Base-by-base conservation (phyloP, 495 filamentous ascomycete genomes). In the Sabuloglossum arenarium region DNA sequence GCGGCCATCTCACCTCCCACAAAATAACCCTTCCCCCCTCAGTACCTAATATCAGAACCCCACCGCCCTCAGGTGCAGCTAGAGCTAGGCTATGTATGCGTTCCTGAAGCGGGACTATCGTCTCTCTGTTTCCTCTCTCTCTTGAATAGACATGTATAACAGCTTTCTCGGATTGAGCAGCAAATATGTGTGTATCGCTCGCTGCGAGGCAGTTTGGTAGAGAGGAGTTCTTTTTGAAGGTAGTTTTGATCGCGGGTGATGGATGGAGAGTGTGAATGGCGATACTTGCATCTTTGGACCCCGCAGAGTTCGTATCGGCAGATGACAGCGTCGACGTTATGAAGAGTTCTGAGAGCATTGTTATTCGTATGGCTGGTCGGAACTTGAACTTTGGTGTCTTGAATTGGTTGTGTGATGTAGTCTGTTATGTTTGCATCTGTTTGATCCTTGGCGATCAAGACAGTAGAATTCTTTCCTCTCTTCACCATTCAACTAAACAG, bases 171-270 rank as follows among this genome's bases (percentile, higher is more conserved):
- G 79, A 75, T 64, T 98, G 91, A 8, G 85, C 90, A 1, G 90
- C 80, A 62, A 93, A 98, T 32, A 97, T 75, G 65, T 98, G 91
- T 23, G 82, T 81, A 39, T 79, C 73, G 64, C 77, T 95, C 57
- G 86, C 76, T 30, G 86, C 91, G 27, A 98, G 69, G 59, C 85
- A 82, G 67, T 88, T 86, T 47, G 75, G 70, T 24, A 80, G 71
- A 8, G 84, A 82, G 31, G 86, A 87, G 70, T 85, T 94, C 71
- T 94, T 95, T 76, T 95, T 97, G 76, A 94, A 93, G 59, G 79
- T 78, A 58, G 76, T 74, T 63, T 80, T 82, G 59, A 85, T 74
- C 6, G 77, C 73, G 56, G 80, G 75, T 50, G 79, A 71, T 50
- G 89, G 85, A 62, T 88, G 84, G 60, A 87, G 74, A 57, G 85